These are phyloP conservation scores for Grigorovia transvaalensis DNA, from an alignment of 805 yeast species.

Conservation along the genomic window DNA sequence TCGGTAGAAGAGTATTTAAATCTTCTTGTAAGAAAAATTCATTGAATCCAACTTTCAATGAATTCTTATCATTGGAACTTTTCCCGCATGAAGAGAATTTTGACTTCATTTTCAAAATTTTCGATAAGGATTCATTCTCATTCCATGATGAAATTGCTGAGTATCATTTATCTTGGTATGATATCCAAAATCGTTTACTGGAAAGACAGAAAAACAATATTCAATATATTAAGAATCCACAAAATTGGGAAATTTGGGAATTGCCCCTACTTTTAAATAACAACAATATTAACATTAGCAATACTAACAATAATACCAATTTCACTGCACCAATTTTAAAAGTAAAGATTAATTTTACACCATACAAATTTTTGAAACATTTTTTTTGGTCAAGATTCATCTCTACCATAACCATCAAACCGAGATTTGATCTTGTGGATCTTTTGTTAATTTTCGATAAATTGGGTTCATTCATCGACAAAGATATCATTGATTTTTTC, in stretches of 20 bases:
- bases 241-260: not conserved
- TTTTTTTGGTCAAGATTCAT: slow-evolving; percentile 62
- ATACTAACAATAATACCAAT: not conserved
- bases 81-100: slow-evolving; percentile 53
- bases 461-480: slow-evolving; percentile 38
- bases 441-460: slow-evolving; percentile 49
- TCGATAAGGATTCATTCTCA: slow-evolving; percentile 79
- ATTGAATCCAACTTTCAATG: slow-evolving; percentile 72
- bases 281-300: not conserved
- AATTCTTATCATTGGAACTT: slow-evolving; percentile 70
- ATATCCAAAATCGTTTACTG: slow-evolving; percentile 22
- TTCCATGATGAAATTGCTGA: slow-evolving; percentile 75
- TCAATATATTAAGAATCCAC: not conserved
- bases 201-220: too few relatives aligned
- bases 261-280: not conserved
- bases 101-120: slow-evolving; percentile 57
- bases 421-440: slow-evolving; percentile 40
- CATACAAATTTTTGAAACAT: slow-evolving; percentile 52
- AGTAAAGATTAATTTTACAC: slow-evolving; percentile 52
- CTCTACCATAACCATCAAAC: slow-evolving; percentile 33
- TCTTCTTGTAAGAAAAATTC: slow-evolving; percentile 80
- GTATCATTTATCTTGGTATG: slow-evolving; percentile 45
- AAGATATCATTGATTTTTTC: slow-evolving; percentile 46
- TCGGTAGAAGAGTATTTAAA: slow-evolving; percentile 78
- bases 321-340: slow-evolving; percentile 38